A percentile compares a stretch with the other conserved stretches of the same genome.
These are phyloP conservation scores for Gastrolobium villosum DNA, from an alignment of 306 rosid species.

Conservation along the genomic window DNA sequence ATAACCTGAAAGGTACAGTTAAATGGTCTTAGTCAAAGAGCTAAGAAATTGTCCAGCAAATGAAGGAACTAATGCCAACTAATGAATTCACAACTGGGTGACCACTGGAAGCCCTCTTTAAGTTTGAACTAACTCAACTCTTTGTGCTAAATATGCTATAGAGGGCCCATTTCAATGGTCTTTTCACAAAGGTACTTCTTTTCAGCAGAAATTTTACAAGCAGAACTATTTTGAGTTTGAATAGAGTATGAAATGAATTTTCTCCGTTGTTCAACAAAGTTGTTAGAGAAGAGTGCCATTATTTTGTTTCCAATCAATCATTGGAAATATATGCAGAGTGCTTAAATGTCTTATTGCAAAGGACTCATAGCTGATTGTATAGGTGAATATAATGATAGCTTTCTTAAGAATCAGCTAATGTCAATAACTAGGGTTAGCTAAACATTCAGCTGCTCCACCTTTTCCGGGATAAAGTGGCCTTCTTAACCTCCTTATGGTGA, in stretches of 20 bases:
- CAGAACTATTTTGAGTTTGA: slow-evolving; percentile 17
- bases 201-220: neutral
- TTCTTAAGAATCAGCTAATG: neutral
- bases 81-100: neutral
- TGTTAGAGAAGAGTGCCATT: neutral
- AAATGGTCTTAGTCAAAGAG: neutral
- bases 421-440: neutral
- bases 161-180: neutral
- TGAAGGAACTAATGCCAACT: slow-evolving; percentile 8
- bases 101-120: neutral
- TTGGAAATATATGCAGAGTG: neutral
- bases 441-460: slow-evolving; percentile 12
- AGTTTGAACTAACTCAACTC: neutral
- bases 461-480: neutral
- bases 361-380: neutral
- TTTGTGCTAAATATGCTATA: neutral
- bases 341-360: neutral
- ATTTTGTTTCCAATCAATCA: neutral
- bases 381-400: neutral
- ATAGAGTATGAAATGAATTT: neutral
- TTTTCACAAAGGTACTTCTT: neutral
- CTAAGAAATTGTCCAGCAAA: slow-evolving; percentile 9
- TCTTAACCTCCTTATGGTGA: neutral
- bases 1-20: neutral
- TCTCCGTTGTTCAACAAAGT: neutral